phyloP scores from a whole-genome alignment of 169 alveolate species.

The Theileria luwenshuni region DNA sequence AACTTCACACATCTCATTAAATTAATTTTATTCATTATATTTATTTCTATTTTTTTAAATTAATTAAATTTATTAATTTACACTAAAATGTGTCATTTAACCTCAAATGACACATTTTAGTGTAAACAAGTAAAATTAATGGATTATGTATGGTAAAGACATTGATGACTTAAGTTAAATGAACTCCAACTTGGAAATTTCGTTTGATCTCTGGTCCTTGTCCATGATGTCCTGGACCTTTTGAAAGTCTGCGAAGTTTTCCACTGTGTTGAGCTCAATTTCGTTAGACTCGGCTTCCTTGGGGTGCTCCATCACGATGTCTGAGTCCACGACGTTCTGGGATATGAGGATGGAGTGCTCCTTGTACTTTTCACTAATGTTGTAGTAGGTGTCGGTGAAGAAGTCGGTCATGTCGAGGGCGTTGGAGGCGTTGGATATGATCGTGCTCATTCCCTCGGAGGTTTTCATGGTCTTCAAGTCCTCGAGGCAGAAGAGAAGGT shows the following conservation, averaged over 20 bases:
- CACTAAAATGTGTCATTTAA: not conserved
- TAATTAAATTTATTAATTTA: no score
- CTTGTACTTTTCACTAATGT: conserved; percentile 55
- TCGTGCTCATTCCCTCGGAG: conserved; percentile 35
- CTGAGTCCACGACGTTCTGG: conserved; percentile 20
- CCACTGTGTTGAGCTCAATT: conserved; percentile 8
- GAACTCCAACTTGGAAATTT: conserved; percentile 57
- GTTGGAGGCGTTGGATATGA: conserved; percentile 28
- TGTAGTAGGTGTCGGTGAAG: conserved; percentile 55
- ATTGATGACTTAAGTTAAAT: not conserved
- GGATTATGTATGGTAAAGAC: no score
- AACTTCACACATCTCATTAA: not conserved
- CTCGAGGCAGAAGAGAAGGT: conserved; percentile 38
- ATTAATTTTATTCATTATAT: not conserved
- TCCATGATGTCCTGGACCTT: conserved; percentile 33
- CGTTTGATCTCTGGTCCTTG: conserved; percentile 38
- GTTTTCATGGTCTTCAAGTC: conserved; percentile 31
- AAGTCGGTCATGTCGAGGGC: conserved; percentile 66
- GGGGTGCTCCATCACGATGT: conserved; percentile 3
- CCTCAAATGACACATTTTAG: not conserved
- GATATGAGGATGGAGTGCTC: conserved; percentile 45
- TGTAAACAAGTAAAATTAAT: not conserved
- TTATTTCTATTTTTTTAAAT: not conserved
- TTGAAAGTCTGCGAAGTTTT: conserved; percentile 59
- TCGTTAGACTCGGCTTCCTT: conserved; percentile 5